Conservation (phyloP, 805 yeast species). For the Candida hispaniensis region DNA sequence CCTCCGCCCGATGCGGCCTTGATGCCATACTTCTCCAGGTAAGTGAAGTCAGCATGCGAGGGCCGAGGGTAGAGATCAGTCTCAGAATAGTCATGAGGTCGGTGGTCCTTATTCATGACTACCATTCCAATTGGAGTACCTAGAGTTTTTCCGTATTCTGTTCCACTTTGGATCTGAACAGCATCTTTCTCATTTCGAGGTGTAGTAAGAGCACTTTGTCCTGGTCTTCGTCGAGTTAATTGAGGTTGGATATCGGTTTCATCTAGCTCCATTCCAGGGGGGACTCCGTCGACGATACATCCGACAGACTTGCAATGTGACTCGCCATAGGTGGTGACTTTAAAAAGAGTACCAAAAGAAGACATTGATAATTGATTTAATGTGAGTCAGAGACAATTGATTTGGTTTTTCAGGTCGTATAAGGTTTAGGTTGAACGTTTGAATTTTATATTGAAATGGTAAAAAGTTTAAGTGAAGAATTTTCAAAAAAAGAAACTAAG, state of each 20-base stretch:
- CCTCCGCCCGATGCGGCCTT: conserved; percentile 98
- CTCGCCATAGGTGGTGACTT: conserved; percentile 95
- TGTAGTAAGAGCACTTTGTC: conserved; percentile 83
- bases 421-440: no score
- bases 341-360: conserved; percentile 52
- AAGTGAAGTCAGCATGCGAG: conserved; percentile 95
- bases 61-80: conserved; percentile 96
- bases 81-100: conserved; percentile 92
- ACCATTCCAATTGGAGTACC: conserved; percentile 96
- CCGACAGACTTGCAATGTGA: conserved; percentile 97
- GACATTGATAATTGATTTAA: no score
- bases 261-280: conserved; percentile 80
- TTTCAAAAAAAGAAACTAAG: no score
- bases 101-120: conserved; percentile 87
- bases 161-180: conserved; percentile 89
- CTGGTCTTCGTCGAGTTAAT: conserved; percentile 93
- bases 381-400: no score
- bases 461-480: no score
- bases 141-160: conserved; percentile 78
- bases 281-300: conserved; percentile 96
- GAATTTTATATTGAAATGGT: no score
- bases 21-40: conserved; percentile 77
- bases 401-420: no score
- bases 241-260: conserved; percentile 93
- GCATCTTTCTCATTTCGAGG: conserved; percentile 92